Evolutionary conservation across 2,329 filamentous ascomycete genomes (phyloP), one percentile per base, ranked within the genome.

Genomic region (Bipolaris oryzae): DNA sequence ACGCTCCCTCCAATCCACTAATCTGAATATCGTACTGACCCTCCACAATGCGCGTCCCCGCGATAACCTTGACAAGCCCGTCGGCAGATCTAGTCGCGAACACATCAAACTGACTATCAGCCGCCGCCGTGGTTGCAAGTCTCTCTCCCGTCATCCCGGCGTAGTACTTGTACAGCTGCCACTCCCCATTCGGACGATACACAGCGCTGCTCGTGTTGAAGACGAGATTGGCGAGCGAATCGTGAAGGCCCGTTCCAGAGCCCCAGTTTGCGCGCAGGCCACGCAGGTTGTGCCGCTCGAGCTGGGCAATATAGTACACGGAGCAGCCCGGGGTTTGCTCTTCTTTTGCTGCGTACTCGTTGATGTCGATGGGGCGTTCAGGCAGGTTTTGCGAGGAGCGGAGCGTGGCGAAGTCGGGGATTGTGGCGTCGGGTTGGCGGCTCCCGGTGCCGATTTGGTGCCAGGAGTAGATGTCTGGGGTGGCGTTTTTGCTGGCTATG

Each of bases 81-180:
- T 23, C 31, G 1, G 10, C 20, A 13, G 41, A 31, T n/a, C 16
- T 20, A 1, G 45, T 47, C 11, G 45, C 45, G 18, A 47, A 47
- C 1, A 47, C 45, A n/a, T 47, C 45, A 25, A 47, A 47, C 10
- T 1, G 15, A 31, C 37, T 7, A 51, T 80, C 78, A 4, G 61
- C 57, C 0, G 77, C 75, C 0, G 68, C 70, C 0, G 69, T 66
- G 2, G 78, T 79, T 0, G 68, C 70, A 5, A 77, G 71, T 15
- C 79, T 74, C 13, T 71, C 48, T 3, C 80, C 80, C 0, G 75
- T 78, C 79, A 81, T 81, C 41, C 77, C 77, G 3, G 69, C 71
- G 63, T 82, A 82, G 67, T 81, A 81, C 50, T 78, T 77, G 63
- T 82, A 82, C 9, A 82, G 74, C 50, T 81, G 78, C 67, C 73